Base-by-base conservation (phyloP, 345 rosid genomes). In the Hirschfeldia incana region DNA sequence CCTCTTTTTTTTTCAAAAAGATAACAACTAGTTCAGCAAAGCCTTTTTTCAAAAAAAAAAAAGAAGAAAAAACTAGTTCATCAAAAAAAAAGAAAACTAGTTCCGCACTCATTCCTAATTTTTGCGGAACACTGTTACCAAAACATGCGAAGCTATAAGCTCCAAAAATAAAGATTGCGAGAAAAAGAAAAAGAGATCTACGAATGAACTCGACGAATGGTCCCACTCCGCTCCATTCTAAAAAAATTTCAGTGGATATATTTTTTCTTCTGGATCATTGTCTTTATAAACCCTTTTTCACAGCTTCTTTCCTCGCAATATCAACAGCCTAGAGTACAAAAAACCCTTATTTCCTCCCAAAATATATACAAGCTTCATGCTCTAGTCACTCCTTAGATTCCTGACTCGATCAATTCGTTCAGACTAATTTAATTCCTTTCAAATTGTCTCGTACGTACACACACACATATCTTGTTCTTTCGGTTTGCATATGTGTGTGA, bases 51-150 rank as follows among this genome's bases (percentile, higher is more conserved):
- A 21, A 21, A 21, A 21, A 21, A 21, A 21, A 21, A 21, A 21
- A 21, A n/a, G n/a, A 21, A 21, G 21, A 21, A 21, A 21, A 21
- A 21, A 21, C 21, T 21, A 21, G 21, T 21, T 21, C 21, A 21
- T 21, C 21, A 21, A 21, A 21, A 21, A 21, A 21, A 21, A 21
- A 21, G 21, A 21, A 9, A 57, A 57, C 0, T 8, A 58, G 28
- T 58, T 0, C 6, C 7, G n/a, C 66, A 70, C 60, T 64, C 66
- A 37, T 70, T 71, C 67, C 17, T 26, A 53, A 55, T 64, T 36
- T 71, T 76, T 73, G 73, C 77, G 49, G 32, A 67, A 78, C 82
- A 78, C 82, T 79, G 82, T 77, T 73, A 44, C 65, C 21, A 61
- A 79, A 73, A 44, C 57, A 49, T 49, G 57, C 17, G 51, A 44